These are phyloP conservation scores for Lachnellula suecica DNA, from an alignment of 2,329 filamentous ascomycete genomes.

Conservation along the genomic window DNA sequence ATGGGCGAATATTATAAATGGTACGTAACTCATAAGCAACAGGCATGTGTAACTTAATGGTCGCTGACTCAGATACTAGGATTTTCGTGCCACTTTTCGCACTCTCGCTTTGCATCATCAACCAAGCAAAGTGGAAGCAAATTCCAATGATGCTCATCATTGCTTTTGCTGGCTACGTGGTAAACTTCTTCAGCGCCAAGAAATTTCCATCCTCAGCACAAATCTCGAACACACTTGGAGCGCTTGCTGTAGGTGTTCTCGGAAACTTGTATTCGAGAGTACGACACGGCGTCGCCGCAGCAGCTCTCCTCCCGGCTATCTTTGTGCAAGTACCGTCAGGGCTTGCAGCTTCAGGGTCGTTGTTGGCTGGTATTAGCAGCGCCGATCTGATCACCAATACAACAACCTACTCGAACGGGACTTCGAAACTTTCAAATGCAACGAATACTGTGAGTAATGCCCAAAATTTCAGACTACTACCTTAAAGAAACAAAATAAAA, in stretches of 20 bases:
- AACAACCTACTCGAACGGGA: slow-evolving; percentile 29
- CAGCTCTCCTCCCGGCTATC: slow-evolving; percentile 83
- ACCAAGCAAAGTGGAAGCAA: slow-evolving; percentile 80
- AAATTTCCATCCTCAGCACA: slow-evolving; percentile 70
- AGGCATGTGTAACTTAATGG: neutral
- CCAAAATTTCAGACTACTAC: neutral
- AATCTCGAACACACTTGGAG: slow-evolving; percentile 74
- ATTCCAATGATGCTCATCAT: slow-evolving; percentile 76
- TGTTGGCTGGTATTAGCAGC: slow-evolving; percentile 56
- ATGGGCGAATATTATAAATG: slow-evolving; percentile 59
- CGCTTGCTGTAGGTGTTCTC: slow-evolving; percentile 72
- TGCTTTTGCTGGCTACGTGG: slow-evolving; percentile 70
- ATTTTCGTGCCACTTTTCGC: slow-evolving; percentile 74
- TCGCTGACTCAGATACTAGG: neutral
- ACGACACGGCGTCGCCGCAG: slow-evolving; percentile 67
- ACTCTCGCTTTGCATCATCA: slow-evolving; percentile 71
- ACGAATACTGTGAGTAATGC: slow-evolving; percentile 27
- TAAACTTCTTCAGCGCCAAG: slow-evolving; percentile 70
- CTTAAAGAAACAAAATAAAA: slow-evolving; percentile 1
- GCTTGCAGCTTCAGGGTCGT: slow-evolving; percentile 58
- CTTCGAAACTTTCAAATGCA: slow-evolving; percentile 25
- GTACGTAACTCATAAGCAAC: slow-evolving; percentile 17
- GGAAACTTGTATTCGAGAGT: slow-evolving; percentile 74
- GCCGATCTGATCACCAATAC: slow-evolving; percentile 52
- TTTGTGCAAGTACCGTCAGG: slow-evolving; percentile 69